A percentile compares a stretch with the other conserved stretches of the same genome.
These are phyloP conservation scores for Babesia bigemina DNA, from an alignment of 169 alveolate genomes.

Conservation along the genomic window DNA sequence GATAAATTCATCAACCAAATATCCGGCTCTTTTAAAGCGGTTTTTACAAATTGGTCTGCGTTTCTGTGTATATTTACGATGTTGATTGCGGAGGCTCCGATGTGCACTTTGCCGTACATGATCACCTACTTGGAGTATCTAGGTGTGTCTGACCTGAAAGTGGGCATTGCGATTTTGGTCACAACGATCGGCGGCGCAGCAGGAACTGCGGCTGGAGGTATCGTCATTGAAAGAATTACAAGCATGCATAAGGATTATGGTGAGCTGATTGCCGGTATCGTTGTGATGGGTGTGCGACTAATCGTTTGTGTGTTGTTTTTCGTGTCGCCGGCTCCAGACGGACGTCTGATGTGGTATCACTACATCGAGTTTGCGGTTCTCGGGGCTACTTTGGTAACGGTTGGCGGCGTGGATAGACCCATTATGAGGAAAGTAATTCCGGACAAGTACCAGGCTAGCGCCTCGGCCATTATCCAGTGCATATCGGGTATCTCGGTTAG, in stretches of 20 bases:
- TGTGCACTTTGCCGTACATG: slow-evolving; percentile 86
- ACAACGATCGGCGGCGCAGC: slow-evolving; percentile 84
- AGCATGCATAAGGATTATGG: slow-evolving; percentile 82
- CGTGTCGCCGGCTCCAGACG: slow-evolving; percentile 65
- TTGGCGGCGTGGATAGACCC: slow-evolving; percentile 88
- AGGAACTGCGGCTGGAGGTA: slow-evolving; percentile 90
- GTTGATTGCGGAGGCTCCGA: slow-evolving; percentile 87
- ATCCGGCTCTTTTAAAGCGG: not conserved
- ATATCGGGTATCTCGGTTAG: slow-evolving; percentile 87
- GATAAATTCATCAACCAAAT: not conserved
- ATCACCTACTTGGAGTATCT: slow-evolving; percentile 88
- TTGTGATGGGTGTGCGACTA: slow-evolving; percentile 75
- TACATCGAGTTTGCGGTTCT: slow-evolving; percentile 73
- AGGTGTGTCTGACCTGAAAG: slow-evolving; percentile 83
- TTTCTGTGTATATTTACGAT: slow-evolving; percentile 29
- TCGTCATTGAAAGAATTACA: slow-evolving; percentile 81
- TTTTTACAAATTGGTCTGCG: slow-evolving; percentile 34
- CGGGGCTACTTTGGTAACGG: slow-evolving; percentile 89
- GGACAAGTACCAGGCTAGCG: slow-evolving; percentile 87
- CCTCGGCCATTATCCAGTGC: slow-evolving; percentile 80
- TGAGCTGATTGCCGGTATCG: slow-evolving; percentile 82
- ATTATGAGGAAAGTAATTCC: slow-evolving; percentile 85
- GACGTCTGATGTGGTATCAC: slow-evolving; percentile 50
- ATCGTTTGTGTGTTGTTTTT: slow-evolving; percentile 72
- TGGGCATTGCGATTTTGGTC: slow-evolving; percentile 83